Evolutionary conservation across 2,329 filamentous ascomycete genomes (phyloP).

Genomic region (Botrytis porri): DNA sequence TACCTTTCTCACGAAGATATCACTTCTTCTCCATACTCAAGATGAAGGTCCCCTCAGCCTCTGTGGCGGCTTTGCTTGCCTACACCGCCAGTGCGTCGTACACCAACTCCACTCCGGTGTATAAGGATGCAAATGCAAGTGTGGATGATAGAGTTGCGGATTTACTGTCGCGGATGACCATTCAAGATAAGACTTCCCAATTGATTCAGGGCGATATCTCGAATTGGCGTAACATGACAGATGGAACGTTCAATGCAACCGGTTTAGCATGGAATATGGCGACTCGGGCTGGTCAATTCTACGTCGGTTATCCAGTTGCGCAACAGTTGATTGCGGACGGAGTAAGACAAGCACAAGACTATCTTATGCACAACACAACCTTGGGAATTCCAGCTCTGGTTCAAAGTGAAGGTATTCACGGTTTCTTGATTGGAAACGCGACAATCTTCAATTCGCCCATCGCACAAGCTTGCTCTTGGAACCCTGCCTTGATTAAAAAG

Average conservation of each 20-base stretch:
- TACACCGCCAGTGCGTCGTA: constrained; percentile 2
- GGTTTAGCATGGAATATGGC: constrained; percentile 65
- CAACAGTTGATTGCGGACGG: constrained; percentile 62
- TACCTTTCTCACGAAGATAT: background rate
- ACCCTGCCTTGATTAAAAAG: constrained; percentile 59
- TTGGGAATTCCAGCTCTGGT: constrained; percentile 70
- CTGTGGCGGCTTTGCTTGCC: constrained; percentile 12
- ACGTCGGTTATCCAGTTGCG: constrained; percentile 65
- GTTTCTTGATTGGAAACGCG: constrained; percentile 67
- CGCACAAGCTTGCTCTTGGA: constrained; percentile 68
- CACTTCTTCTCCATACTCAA: background rate
- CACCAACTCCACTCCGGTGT: constrained; percentile 43
- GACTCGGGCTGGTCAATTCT: constrained; percentile 55
- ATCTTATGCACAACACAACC: constrained; percentile 62
- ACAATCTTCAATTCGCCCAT: constrained; percentile 80
- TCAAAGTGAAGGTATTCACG: constrained; percentile 73
- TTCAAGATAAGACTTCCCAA: constrained; percentile 71
- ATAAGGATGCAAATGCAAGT: constrained; percentile 61
- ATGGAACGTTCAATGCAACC: constrained; percentile 63
- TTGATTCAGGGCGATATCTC: constrained; percentile 67
- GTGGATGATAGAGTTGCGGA: constrained; percentile 65
- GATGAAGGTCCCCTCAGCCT: constrained; percentile 11
- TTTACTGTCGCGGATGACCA: constrained; percentile 68
- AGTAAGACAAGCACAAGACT: constrained; percentile 65
- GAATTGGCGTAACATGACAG: constrained; percentile 70